Base-by-base conservation (phyloP, 2,329 filamentous ascomycete genomes). In the Mycogone perniciosa region DNA sequence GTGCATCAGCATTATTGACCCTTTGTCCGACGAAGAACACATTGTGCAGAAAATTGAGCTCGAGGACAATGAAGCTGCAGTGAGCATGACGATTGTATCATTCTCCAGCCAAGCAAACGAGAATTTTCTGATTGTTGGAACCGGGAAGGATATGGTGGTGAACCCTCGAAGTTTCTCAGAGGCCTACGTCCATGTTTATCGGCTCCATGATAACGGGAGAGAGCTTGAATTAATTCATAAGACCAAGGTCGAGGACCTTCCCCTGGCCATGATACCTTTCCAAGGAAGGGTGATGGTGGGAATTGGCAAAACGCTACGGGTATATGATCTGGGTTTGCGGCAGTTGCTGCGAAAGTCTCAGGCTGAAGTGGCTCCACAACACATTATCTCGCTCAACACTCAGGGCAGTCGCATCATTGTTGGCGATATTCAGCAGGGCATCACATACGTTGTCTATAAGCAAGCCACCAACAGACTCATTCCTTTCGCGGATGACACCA, bases 201-300 rank as follows among this genome's bases (percentile, higher is more conserved):
- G 89, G 39, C 89, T 99, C 67, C 81, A 86, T 46, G 86, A 95
- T 44, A 83, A 89, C 55, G 95, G 95, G n/a, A 84, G 83, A 50
- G 84, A 89, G 61, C 79, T 99, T 11, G 88, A 96, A 62, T 93
- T 97, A 52, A 91, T 96, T 56, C 93, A 99, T 71, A 96, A 96
- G 69, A 99, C 95, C 1, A 89, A 90, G 62, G 80, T 96, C 6
- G 89, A 95, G 58, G 85, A 90, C 57, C 91, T 92, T 2, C 89
- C 95, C 1, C 82, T 89, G 61, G 92, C 93, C n/a, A 76, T 99
- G 11, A 75, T 93, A n/a, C 78, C 83, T 3, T 99, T 99, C 74
- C 92, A 97, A 67, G 95, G 95, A 31, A 86, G 88, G 57, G 76
- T 99, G 1, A 73, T 95, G 3, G 86, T 86, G n/a, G 93, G 91